Evolutionary conservation across 106 monocot species (phyloP).

Genomic region (Acanthochlamys bracteata): DNA sequence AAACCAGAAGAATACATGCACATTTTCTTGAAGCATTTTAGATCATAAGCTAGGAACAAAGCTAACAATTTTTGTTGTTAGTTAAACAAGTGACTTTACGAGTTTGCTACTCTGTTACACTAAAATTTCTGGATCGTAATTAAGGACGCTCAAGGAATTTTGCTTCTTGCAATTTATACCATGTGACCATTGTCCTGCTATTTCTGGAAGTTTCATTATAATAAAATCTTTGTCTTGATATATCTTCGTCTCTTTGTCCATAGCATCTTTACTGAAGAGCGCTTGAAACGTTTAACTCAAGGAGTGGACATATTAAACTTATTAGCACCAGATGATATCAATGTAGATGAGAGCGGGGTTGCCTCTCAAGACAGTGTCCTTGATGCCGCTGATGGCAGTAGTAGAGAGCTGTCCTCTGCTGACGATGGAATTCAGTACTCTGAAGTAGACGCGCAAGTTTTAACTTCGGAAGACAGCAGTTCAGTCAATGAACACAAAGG

Average conservation of each 20-base stretch:
- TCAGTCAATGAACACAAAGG: constrained; percentile 6
- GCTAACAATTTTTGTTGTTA: no score
- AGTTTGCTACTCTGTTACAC: no score
- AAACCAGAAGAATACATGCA: no score
- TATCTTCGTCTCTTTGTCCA: constrained; percentile 9
- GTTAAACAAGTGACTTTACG: no score
- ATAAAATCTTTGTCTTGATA: neutral
- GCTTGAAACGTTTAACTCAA: constrained; percentile 56
- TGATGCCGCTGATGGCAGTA: constrained; percentile 19
- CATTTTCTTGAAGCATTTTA: no score
- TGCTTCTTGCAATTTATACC: no score
- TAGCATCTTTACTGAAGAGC: constrained; percentile 93
- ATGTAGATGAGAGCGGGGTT: constrained; percentile 15
- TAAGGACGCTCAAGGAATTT: no score
- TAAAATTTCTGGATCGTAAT: no score
- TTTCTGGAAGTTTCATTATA: no score
- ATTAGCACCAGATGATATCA: constrained; percentile 28
- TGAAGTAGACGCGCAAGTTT: constrained; percentile 12
- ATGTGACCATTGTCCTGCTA: no score
- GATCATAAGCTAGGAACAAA: no score
- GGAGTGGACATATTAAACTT: constrained; percentile 69
- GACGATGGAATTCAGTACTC: constrained; percentile 14
- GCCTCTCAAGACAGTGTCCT: constrained; percentile 13
- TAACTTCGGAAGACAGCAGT: constrained; percentile 4
- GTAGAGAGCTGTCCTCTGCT: constrained; percentile 5